Evolutionary conservation across 345 rosid genomes (phyloP).

Genomic region (Triadica sebifera): DNA sequence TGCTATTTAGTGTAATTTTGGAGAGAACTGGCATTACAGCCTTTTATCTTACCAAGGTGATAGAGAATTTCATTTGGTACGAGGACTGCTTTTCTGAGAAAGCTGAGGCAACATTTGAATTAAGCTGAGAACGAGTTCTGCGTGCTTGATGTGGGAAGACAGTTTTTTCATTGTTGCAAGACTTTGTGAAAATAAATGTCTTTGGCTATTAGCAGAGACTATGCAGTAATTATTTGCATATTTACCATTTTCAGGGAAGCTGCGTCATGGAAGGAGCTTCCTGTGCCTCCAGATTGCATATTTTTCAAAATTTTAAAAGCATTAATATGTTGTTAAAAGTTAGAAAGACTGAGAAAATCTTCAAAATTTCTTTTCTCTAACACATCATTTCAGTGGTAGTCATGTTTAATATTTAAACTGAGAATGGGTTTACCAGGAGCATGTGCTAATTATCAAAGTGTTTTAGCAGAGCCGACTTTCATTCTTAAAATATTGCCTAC

Average conservation of each 20-base stretch:
- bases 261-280: no score
- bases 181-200: neutral
- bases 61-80: neutral
- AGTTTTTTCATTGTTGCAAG: neutral
- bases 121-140: neutral
- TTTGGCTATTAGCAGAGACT: neutral
- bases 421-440: neutral
- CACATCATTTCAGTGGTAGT: neutral
- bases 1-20: neutral
- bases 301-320: neutral
- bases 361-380: neutral
- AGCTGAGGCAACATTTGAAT: neutral
- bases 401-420: neutral
- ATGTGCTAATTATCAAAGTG: neutral
- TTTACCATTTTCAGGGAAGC: neutral
- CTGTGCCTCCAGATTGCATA: no score
- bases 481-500: neutral
- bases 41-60: neutral
- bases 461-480: neutral
- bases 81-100: neutral
- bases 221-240: neutral
- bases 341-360: neutral
- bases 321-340: neutral
- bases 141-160: neutral
- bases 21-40: neutral